Percentiles rank a stretch among this genome's conserved stretches.
Conservation (phyloP, 2,329 filamentous ascomycete species). For the Epichloe aotearoae region DNA sequence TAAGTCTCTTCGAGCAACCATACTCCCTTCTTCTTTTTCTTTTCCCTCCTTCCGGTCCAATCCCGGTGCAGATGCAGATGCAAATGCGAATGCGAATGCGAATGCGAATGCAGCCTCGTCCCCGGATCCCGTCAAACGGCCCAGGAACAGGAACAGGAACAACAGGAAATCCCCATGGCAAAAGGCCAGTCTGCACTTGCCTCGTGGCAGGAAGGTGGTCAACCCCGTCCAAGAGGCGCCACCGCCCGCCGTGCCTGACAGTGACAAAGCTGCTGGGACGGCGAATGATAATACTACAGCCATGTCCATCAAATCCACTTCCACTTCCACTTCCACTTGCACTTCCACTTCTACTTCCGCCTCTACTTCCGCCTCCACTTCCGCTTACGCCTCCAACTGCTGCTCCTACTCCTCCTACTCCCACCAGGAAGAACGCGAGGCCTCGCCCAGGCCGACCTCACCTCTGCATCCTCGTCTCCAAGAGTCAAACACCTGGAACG, state of each 20-base stretch:
- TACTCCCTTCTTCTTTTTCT: constrained; percentile 24
- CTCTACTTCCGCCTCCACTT: constrained; percentile 1
- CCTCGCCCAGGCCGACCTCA: constrained; percentile 10
- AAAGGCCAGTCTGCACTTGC: constrained; percentile 10
- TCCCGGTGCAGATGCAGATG: constrained; percentile 10
- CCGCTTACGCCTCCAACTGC: neutral
- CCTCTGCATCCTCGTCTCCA: constrained; percentile 12
- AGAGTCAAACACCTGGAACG: constrained; percentile 23
- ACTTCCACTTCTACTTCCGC: neutral
- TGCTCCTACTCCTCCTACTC: neutral
- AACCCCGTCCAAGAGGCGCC: constrained; percentile 10
- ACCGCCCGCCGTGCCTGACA: constrained; percentile 6
- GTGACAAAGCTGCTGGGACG: neutral
- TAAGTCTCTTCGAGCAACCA: constrained; percentile 29
- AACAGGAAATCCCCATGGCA: constrained; percentile 11
- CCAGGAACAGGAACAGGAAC: neutral
- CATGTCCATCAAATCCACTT: neutral
- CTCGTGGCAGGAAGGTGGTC: constrained; percentile 7
- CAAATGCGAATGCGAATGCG: constrained; percentile 4
- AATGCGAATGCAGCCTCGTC: neutral
- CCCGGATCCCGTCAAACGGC: neutral
- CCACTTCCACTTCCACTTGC: constrained; percentile 1
- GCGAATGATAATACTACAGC: neutral
- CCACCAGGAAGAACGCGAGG: constrained; percentile 1
- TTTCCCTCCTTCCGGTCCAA: constrained; percentile 20